These are phyloP conservation scores for Mimosa pudica DNA, from an alignment of 306 rosid species.

Conservation along the genomic window DNA sequence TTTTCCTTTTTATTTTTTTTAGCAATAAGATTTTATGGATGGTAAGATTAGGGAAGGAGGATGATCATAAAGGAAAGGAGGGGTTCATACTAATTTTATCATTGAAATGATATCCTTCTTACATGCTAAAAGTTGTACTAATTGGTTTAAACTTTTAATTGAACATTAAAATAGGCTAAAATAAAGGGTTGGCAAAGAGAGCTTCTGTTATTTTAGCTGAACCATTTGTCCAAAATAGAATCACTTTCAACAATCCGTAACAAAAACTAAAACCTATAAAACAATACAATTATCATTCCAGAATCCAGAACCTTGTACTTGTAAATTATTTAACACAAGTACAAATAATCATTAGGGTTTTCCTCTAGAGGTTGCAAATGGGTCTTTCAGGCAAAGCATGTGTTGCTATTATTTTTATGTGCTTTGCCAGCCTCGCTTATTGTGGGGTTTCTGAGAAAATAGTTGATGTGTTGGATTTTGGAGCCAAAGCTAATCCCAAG, in stretches of 20 bases:
- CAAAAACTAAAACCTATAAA: neutral
- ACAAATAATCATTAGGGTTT: neutral
- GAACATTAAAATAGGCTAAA: neutral
- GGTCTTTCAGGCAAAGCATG: slow-evolving; percentile 21
- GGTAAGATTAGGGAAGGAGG: too few species aligned
- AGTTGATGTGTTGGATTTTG: slow-evolving; percentile 46
- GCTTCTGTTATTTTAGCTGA: neutral
- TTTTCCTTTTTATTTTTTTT: too few species aligned
- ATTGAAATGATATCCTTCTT: neutral
- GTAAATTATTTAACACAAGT: neutral
- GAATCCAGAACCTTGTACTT: slow-evolving; percentile 19
- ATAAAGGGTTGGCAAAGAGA: neutral
- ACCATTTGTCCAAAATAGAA: slow-evolving; percentile 1
- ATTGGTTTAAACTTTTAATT: neutral
- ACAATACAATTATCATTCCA: slow-evolving; percentile 7
- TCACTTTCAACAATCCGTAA: neutral
- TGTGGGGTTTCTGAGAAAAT: slow-evolving; percentile 9
- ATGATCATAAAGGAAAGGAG: too few species aligned
- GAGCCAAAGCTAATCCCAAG: slow-evolving; percentile 48
- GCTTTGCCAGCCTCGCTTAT: neutral
- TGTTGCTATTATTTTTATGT: neutral
- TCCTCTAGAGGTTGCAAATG: slow-evolving; percentile 35
- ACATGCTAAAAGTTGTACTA: neutral
- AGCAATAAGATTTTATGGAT: too few species aligned
- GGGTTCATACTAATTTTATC: neutral